Evolutionary conservation across 1,139 yeast species (phyloP).

Genomic region (Pichia sp.): DNA sequence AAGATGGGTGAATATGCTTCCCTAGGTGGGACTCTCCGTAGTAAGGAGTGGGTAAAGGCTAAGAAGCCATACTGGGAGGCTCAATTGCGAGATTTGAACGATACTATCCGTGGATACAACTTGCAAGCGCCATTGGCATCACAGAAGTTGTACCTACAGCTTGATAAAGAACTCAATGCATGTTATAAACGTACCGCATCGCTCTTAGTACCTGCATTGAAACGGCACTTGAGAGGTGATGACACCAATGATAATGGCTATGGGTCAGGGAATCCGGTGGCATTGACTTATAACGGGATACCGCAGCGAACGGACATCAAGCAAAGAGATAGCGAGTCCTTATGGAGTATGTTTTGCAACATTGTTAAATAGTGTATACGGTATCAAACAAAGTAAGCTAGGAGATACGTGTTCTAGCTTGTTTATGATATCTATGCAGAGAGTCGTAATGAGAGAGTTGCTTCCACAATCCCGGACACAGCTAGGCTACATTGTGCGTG

Average conservation of each 20-base stretch:
- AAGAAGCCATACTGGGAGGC: constrained; percentile 35
- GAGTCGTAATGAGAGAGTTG: too few species aligned
- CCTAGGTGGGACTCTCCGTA: constrained; percentile 16
- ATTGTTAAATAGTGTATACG: too few species aligned
- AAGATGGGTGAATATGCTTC: constrained; percentile 15
- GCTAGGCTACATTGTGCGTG: too few species aligned
- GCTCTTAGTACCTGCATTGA: constrained; percentile 19
- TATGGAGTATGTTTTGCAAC: constrained; percentile 21
- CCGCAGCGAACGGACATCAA: constrained; percentile 19
- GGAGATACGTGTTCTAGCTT: too few species aligned
- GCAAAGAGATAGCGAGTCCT: constrained; percentile 24
- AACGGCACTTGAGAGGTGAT: constrained; percentile 14
- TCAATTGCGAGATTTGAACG: constrained; percentile 46
- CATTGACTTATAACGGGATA: constrained; percentile 14
- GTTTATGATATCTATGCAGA: too few species aligned
- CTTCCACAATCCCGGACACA: too few species aligned
- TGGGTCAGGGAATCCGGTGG: not conserved
- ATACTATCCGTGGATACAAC: constrained; percentile 61
- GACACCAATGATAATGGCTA: not conserved
- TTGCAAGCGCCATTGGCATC: constrained; percentile 74
- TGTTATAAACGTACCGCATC: constrained; percentile 30
- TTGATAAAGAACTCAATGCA: constrained; percentile 43
- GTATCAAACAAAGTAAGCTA: too few species aligned
- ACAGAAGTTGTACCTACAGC: constrained; percentile 55
- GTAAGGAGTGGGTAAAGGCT: constrained; percentile 33